phyloP scores from a whole-genome alignment of 257 asterid species.

The Ehretia macrophylla region DNA sequence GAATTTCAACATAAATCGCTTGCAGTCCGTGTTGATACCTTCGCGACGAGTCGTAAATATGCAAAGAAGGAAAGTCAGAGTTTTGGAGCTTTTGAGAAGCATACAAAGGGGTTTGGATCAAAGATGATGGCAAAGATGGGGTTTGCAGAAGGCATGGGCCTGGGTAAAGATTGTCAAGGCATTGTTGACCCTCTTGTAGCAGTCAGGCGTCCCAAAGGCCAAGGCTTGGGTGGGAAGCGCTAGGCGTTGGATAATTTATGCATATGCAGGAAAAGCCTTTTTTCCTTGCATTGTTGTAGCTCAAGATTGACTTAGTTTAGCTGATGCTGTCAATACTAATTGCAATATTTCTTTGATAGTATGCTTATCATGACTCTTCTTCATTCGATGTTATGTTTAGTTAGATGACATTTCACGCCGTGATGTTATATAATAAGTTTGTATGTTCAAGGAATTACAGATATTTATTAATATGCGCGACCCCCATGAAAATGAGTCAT shows the following conservation, averaged over 20 bases:
- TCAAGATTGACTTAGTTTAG: background rate
- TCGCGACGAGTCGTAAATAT: constrained; percentile 26
- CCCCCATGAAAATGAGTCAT: too few species aligned
- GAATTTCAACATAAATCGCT: constrained; percentile 14
- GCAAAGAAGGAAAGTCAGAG: constrained; percentile 28
- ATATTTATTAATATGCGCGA: too few species aligned
- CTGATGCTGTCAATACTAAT: background rate
- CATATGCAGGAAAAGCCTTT: constrained; percentile 6
- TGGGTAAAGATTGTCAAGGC: constrained; percentile 86
- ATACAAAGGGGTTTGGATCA: constrained; percentile 91
- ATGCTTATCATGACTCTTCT: background rate
- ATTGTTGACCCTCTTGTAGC: constrained; percentile 73
- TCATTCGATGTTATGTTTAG: background rate
- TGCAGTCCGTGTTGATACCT: constrained; percentile 14
- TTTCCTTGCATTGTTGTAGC: constrained; percentile 1
- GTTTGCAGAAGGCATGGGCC: constrained; percentile 75
- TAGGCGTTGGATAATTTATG: constrained; percentile 15
- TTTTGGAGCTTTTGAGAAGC: constrained; percentile 77
- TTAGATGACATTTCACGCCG: background rate
- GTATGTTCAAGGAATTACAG: too few species aligned
- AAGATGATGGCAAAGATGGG: constrained; percentile 95
- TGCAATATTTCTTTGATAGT: background rate
- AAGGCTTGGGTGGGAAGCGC: constrained; percentile 67
- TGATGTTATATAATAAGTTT: too few species aligned
- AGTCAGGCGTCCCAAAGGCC: constrained; percentile 59